Percentiles rank a stretch among this genome's conserved stretches.
These are phyloP conservation scores for Pleurotus pulmonarius DNA, from an alignment of 768 basidiomycete genomes.

Conservation along the genomic window DNA sequence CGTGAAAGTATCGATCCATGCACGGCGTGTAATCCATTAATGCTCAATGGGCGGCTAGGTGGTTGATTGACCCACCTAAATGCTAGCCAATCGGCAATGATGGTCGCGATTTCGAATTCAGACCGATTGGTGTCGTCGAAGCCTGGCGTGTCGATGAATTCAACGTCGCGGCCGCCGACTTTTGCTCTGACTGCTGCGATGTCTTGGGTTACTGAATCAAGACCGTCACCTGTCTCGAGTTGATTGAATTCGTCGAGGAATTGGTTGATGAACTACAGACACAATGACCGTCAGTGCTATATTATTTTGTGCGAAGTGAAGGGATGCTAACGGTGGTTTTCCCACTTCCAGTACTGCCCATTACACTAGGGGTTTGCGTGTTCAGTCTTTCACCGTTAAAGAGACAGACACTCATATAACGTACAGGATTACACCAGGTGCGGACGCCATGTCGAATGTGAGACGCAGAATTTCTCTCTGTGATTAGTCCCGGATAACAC, in stretches of 20 bases:
- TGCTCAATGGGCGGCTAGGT: background rate
- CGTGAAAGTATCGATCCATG: too few relatives aligned
- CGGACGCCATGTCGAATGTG: background rate
- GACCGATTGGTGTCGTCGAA: slow-evolving; percentile 31
- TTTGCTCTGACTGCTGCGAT: slow-evolving; percentile 34
- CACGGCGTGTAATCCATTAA: too few relatives aligned
- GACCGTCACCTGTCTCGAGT: slow-evolving; percentile 11
- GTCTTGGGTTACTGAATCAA: slow-evolving; percentile 11
- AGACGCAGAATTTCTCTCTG: background rate
- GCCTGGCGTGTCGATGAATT: slow-evolving; percentile 34
- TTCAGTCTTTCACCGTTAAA: too few relatives aligned
- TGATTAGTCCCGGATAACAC: too few relatives aligned
- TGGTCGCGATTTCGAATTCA: slow-evolving; percentile 32
- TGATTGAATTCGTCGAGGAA: background rate
- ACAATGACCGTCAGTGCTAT: background rate
- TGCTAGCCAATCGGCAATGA: slow-evolving; percentile 30
- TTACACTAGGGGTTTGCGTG: background rate
- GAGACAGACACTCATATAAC: background rate
- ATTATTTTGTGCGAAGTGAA: background rate
- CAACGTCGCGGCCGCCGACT: slow-evolving; percentile 25
- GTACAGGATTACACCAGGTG: background rate
- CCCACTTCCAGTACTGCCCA: slow-evolving; percentile 9
- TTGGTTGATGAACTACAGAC: slow-evolving; percentile 20
- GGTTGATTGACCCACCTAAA: slow-evolving; percentile 12
- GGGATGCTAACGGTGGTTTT: slow-evolving; percentile 21